Conservation (phyloP, 2,329 filamentous ascomycete species). For the Chaetoscypha palmicola region DNA sequence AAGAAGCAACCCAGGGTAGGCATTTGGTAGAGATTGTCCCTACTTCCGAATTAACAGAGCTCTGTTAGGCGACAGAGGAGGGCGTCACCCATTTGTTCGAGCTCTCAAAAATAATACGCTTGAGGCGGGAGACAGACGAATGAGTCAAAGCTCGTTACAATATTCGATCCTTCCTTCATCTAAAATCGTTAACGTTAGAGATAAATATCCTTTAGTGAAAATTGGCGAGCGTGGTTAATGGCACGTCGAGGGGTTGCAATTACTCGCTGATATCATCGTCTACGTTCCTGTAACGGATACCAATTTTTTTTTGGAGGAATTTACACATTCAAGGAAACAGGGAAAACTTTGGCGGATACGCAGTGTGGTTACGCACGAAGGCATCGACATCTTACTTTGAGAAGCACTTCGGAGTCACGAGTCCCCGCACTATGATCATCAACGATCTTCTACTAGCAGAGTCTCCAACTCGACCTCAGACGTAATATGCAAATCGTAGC, state of each 20-base stretch:
- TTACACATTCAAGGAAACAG: too few relatives aligned
- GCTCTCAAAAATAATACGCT: constrained; percentile 8
- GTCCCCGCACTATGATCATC: background rate
- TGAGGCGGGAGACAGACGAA: constrained; percentile 5
- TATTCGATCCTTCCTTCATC: constrained; percentile 2
- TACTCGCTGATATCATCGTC: constrained; percentile 22
- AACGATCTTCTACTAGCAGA: too few relatives aligned
- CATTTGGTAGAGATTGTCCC: too few relatives aligned
- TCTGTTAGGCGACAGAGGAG: constrained; percentile 1
- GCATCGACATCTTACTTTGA: constrained; percentile 1
- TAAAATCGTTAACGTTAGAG: constrained; percentile 8
- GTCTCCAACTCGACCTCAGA: background rate
- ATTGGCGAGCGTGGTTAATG: constrained; percentile 6
- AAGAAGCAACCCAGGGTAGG: too few relatives aligned
- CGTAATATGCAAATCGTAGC: constrained; percentile 5
- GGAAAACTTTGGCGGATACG: constrained; percentile 5
- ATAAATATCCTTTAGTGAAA: constrained; percentile 6
- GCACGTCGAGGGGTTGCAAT: constrained; percentile 21
- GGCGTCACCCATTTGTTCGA: constrained; percentile 5
- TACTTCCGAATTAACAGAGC: constrained; percentile 4
- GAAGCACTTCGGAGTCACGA: background rate
- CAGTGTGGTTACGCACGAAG: constrained; percentile 6
- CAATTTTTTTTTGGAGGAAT: too few relatives aligned
- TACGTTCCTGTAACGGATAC: constrained; percentile 23
- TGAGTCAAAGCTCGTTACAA: constrained; percentile 3